Evolutionary conservation across 169 alveolate genomes (phyloP).

Genomic region (Perkinsus olseni): DNA sequence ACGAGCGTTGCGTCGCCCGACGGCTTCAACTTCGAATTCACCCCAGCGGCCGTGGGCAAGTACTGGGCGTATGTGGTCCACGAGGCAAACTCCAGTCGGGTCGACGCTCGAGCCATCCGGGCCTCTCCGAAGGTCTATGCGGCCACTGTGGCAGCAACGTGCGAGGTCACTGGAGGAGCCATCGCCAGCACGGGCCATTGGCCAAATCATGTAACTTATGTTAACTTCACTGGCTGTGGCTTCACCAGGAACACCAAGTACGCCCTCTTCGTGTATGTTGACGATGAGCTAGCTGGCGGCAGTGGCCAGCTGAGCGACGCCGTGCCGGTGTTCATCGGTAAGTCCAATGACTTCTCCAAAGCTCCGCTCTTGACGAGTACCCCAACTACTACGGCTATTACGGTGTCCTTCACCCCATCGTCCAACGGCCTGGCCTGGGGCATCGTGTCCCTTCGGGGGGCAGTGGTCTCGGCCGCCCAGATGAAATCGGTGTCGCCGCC

Average conservation of each 20-base stretch:
- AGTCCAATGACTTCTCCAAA: neutral
- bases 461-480: neutral
- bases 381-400: neutral
- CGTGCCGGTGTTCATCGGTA: neutral
- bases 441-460: neutral
- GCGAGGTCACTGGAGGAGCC: neutral
- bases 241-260: neutral
- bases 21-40: neutral
- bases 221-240: neutral
- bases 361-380: neutral
- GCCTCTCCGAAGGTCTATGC: neutral
- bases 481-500: neutral
- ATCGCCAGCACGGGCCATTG: neutral
- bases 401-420: neutral
- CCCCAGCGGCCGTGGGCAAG: neutral
- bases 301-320: neutral
- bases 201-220: neutral
- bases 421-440: neutral
- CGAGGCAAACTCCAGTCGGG: neutral
- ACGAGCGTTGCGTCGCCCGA: neutral
- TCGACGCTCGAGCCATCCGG: neutral
- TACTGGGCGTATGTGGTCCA: neutral
- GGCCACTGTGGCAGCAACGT: neutral
- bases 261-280: conserved; percentile 3
- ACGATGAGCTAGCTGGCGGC: neutral